Conservation (phyloP, 1,139 yeast species). For the Candida sp. region DNA sequence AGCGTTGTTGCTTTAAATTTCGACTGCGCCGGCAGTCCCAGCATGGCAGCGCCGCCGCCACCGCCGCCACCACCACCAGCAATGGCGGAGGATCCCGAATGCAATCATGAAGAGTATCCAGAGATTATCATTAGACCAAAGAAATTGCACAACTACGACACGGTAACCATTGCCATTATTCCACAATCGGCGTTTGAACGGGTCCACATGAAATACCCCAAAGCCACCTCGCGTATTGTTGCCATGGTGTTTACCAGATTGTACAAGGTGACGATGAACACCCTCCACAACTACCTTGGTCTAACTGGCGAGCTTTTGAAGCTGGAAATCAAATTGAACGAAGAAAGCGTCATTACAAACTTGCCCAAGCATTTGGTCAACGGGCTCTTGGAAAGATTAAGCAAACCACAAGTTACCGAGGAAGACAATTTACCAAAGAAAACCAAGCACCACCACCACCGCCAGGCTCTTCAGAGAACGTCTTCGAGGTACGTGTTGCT, state of each 20-base stretch:
- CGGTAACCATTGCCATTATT: conserved; percentile 80
- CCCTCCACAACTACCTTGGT: conserved; percentile 87
- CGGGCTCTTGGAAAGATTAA: conserved; percentile 53
- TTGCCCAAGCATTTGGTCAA: conserved; percentile 70
- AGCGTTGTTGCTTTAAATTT: conserved; percentile 11
- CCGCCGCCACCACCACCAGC: too few relatives aligned
- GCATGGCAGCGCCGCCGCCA: too few relatives aligned
- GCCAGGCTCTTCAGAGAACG: conserved; percentile 13
- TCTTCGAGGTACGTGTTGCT: conserved; percentile 69
- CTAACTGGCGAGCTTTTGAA: conserved; percentile 81
- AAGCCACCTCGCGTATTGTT: conserved; percentile 91
- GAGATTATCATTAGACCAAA: conserved; percentile 16
- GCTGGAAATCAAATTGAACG: conserved; percentile 73
- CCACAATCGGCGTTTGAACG: conserved; percentile 84
- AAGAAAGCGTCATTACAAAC: conserved; percentile 29
- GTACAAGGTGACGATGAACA: conserved; percentile 89
- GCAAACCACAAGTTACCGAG: not conserved
- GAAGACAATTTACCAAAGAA: conserved; percentile 4
- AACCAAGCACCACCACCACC: conserved; percentile 5
- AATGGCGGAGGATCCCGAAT: too few relatives aligned
- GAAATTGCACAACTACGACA: conserved; percentile 5
- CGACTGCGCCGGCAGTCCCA: not conserved
- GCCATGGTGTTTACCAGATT: conserved; percentile 89
- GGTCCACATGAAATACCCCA: conserved; percentile 78
- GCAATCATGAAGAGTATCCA: conserved; percentile 10